Evolutionary conservation across 192 early-diverging fungal genomes (phyloP).

Genomic region (Mortierella alpina): DNA sequence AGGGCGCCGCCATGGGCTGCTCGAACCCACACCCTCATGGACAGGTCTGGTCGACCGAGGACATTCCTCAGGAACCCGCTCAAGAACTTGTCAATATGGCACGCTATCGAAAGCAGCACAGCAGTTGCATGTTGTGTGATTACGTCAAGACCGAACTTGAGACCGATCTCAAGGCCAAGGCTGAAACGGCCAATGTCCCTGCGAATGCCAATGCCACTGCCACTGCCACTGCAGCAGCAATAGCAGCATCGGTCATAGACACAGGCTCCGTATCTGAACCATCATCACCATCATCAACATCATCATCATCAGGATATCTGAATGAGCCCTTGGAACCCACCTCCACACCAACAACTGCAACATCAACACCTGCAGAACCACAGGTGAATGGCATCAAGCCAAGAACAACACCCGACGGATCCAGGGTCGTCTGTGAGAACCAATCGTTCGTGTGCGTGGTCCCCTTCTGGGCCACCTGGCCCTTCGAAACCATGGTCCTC

Average conservation of each 20-base stretch:
- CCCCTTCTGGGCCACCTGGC: constrained; percentile 98
- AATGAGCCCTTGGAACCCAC: not conserved
- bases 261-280: not conserved
- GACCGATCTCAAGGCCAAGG: constrained; percentile 10
- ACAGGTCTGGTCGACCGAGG: constrained; percentile 91
- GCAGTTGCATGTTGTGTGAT: constrained; percentile 84
- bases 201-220: not conserved
- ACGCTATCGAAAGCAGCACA: constrained; percentile 64
- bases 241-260: no score
- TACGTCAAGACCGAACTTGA: constrained; percentile 73
- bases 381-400: not conserved
- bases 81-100: constrained; percentile 76
- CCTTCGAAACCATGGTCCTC: constrained; percentile 92
- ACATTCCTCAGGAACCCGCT: constrained; percentile 83
- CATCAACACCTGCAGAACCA: not conserved
- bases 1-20: constrained; percentile 96
- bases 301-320: not conserved
- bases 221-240: not conserved
- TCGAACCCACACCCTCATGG: constrained; percentile 97
- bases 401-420: constrained; percentile 53
- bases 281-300: not conserved
- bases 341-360: not conserved
- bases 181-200: not conserved
- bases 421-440: constrained; percentile 85
- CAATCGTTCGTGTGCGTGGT: constrained; percentile 84